Percentiles rank a stretch among this genome's conserved stretches.
Conservation (phyloP, 148 eudicot species). For the Bassia scoparia region DNA sequence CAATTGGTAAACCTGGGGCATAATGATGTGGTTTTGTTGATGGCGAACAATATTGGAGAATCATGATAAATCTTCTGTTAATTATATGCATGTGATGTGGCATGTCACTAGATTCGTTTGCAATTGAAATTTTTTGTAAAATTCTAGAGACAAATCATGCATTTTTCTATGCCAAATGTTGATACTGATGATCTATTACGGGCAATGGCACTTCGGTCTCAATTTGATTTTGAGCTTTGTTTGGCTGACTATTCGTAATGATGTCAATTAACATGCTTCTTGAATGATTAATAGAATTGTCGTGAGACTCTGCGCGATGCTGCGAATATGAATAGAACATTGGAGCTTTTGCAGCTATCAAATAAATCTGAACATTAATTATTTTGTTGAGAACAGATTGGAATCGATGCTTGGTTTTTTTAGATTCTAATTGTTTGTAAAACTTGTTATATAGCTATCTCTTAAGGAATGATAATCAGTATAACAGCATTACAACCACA, state of each 20-base stretch:
- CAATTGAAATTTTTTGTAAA: not conserved
- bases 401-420: not conserved
- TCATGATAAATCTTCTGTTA: not conserved
- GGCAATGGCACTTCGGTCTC: no score
- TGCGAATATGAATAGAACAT: not conserved
- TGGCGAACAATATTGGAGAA: not conserved
- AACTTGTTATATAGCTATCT: not conserved
- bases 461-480: not conserved
- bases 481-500: not conserved
- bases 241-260: no score
- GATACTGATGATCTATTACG: no score
- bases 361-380: not conserved
- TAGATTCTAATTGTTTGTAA: conserved; percentile 2
- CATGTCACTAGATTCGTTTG: conserved; percentile 3
- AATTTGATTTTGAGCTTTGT: not conserved
- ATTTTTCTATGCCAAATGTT: not conserved
- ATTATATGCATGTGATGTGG: not conserved
- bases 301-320: not conserved
- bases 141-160: conserved; percentile 1
- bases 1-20: conserved; percentile 10
- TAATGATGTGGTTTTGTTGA: conserved; percentile 7
- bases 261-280: no score
- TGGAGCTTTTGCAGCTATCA: not conserved
- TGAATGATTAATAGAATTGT: no score
- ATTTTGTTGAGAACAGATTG: not conserved